These are phyloP conservation scores for Tetracladium maxilliforme DNA, from an alignment of 2,329 filamentous ascomycete species.

Conservation along the genomic window DNA sequence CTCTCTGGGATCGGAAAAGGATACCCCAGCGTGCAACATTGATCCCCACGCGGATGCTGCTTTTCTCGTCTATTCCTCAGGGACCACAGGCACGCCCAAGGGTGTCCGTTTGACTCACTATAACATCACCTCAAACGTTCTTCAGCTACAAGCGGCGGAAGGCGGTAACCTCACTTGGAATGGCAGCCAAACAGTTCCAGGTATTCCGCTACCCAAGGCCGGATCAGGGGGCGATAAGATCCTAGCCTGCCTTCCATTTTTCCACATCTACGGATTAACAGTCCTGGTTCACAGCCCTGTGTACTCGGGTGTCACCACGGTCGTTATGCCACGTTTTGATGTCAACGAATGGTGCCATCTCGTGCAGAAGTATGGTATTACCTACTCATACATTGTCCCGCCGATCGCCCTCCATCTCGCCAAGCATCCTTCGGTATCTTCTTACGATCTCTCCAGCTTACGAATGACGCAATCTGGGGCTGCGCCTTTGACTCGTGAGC, in stretches of 20 bases:
- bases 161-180: slow-evolving; percentile 37
- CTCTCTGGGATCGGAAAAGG: slow-evolving; percentile 44
- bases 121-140: slow-evolving; percentile 8
- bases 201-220: slow-evolving; percentile 38
- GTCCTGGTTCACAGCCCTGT: slow-evolving; percentile 53
- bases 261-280: slow-evolving; percentile 61
- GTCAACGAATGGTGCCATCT: slow-evolving; percentile 60
- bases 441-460: slow-evolving; percentile 65
- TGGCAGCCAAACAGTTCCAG: slow-evolving; percentile 51
- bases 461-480: slow-evolving; percentile 75
- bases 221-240: slow-evolving; percentile 61
- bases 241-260: slow-evolving; percentile 68
- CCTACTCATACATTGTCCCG: slow-evolving; percentile 65
- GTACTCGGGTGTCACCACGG: slow-evolving; percentile 45
- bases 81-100: slow-evolving; percentile 74
- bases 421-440: slow-evolving; percentile 59
- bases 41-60: slow-evolving; percentile 38
- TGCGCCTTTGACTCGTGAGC: slow-evolving; percentile 63
- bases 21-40: slow-evolving; percentile 39
- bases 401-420: slow-evolving; percentile 65
- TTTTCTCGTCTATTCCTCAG: slow-evolving; percentile 69
- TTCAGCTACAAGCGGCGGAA: slow-evolving; percentile 38
- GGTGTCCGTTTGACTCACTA: slow-evolving; percentile 46
- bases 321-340: slow-evolving; percentile 68
- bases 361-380: slow-evolving; percentile 59